These are phyloP conservation scores for Trichoderma atroviride DNA, from an alignment of 2,329 filamentous ascomycete species.

Conservation along the genomic window DNA sequence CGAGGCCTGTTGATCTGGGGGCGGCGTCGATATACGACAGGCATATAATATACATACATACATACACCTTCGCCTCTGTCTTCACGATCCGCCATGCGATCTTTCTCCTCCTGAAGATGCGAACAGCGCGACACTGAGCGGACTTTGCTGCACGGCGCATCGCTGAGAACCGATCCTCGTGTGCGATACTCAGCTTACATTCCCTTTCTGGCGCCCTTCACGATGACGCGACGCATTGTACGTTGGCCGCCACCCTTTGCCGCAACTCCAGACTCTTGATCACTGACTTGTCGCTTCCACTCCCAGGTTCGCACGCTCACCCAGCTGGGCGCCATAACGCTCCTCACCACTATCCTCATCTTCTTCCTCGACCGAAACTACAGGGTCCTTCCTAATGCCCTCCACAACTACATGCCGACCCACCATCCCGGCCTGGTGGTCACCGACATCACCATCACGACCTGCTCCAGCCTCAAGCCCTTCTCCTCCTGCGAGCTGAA, in stretches of 20 bases:
- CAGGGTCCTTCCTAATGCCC: constrained; percentile 78
- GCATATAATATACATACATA: neutral
- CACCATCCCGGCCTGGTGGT: constrained; percentile 84
- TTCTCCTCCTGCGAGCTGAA: constrained; percentile 79
- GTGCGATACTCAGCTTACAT: neutral
- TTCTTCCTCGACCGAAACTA: constrained; percentile 88
- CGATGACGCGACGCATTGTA: constrained; percentile 46
- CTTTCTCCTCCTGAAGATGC: constrained; percentile 22
- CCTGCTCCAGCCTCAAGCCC: constrained; percentile 73
- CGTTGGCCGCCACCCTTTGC: constrained; percentile 27
- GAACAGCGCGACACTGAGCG: constrained; percentile 22
- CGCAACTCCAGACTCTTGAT: neutral
- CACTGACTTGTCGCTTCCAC: constrained; percentile 2
- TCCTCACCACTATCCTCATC: constrained; percentile 69
- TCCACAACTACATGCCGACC: constrained; percentile 84
- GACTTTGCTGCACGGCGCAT: constrained; percentile 18
- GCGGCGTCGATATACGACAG: neutral
- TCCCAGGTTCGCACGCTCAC: constrained; percentile 67
- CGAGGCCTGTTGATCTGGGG: neutral
- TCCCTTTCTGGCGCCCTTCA: constrained; percentile 22
- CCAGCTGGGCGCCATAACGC: constrained; percentile 70
- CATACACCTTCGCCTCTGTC: neutral
- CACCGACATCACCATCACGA: constrained; percentile 79
- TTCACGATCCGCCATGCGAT: constrained; percentile 9
- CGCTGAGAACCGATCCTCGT: neutral